A percentile compares a stretch with the other conserved stretches of the same genome.
These are phyloP conservation scores for Zizania latifolia DNA, from an alignment of 176 grass and related monocot species.

Conservation along the genomic window DNA sequence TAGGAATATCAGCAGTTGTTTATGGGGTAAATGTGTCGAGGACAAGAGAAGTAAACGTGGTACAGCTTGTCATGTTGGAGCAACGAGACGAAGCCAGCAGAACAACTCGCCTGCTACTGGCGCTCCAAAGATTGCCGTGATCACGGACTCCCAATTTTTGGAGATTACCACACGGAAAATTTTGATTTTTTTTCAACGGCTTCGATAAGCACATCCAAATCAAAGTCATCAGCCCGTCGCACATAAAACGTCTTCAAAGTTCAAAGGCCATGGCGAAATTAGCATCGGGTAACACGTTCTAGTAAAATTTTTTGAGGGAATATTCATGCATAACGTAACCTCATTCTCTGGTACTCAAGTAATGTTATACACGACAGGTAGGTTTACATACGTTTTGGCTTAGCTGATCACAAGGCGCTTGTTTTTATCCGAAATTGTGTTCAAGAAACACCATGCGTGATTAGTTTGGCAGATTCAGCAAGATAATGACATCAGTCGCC, in stretches of 20 bases:
- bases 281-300: neutral
- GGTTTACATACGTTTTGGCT: neutral
- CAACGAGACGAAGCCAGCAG: conserved; percentile 10
- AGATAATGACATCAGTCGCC: conserved; percentile 46
- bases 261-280: neutral
- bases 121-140: neutral
- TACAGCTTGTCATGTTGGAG: conserved; percentile 6
- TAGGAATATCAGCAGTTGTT: neutral
- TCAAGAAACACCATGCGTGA: neutral
- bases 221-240: conserved; percentile 3
- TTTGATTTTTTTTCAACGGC: neutral
- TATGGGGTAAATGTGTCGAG: neutral
- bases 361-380: neutral
- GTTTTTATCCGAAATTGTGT: neutral
- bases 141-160: neutral
- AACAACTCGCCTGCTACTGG: neutral
- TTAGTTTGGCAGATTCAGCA: neutral
- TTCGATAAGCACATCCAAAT: conserved; percentile 13
- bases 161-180: neutral
- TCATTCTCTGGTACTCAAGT: neutral
- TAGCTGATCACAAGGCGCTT: neutral
- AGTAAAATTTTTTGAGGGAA: too few relatives aligned
- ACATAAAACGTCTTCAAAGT: neutral
- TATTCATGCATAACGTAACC: neutral
- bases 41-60: neutral